Evolutionary conservation across 163 green algal species (phyloP).

Genomic region (Chlorella variabilis): DNA sequence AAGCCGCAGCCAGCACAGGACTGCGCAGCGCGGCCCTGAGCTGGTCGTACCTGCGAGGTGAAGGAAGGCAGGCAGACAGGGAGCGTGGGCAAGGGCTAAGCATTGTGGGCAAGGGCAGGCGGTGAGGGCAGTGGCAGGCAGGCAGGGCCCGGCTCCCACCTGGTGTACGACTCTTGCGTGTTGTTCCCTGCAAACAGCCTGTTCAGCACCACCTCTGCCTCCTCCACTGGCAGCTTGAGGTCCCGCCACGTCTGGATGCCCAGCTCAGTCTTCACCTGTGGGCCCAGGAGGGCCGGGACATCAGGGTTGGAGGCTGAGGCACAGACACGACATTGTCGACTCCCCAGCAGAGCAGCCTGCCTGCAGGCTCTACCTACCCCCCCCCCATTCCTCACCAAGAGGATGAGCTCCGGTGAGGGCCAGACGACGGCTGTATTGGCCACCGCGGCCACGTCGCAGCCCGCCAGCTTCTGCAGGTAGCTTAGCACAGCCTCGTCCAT

Average conservation of each 20-base stretch:
- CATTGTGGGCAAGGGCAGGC: background rate
- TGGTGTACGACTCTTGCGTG: background rate
- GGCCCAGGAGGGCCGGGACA: background rate
- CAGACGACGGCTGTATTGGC: background rate
- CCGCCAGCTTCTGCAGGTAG: background rate
- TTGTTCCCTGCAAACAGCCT: background rate
- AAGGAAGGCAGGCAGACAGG: no score
- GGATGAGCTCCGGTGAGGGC: background rate
- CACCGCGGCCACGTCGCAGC: background rate
- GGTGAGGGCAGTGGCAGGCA: no score
- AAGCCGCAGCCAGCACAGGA: background rate
- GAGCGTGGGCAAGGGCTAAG: no score
- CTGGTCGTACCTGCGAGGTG: background rate
- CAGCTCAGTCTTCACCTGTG: conserved; percentile 8
- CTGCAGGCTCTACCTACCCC: no score
- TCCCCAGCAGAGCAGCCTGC: no score
- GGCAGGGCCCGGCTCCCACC: background rate
- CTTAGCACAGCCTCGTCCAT: background rate
- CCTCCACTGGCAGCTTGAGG: background rate
- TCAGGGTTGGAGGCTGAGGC: no score
- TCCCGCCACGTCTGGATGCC: conserved; percentile 11
- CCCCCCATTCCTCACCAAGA: background rate
- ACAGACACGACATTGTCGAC: no score
- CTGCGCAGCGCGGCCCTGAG: background rate
- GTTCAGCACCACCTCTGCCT: conserved; percentile 4